Conservation (phyloP, 169 alveolate genomes). For the Cryptosporidium tyzzeri region DNA sequence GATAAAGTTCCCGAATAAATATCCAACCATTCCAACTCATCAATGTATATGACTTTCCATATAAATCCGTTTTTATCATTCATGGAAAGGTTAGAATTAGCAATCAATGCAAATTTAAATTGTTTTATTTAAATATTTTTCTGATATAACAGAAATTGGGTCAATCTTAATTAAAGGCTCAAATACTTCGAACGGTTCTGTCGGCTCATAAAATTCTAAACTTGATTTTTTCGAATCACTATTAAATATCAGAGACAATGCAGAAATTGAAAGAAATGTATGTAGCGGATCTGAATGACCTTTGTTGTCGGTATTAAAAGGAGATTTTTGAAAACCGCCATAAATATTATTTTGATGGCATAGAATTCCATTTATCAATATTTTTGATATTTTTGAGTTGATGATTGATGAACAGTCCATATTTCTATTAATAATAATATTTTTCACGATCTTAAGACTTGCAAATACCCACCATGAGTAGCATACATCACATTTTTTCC, state of each 20-base stretch:
- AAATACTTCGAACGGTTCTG: background rate
- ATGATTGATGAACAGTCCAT: constrained; percentile 14
- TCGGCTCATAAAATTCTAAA: background rate
- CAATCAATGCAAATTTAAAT: background rate
- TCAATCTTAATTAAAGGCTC: constrained; percentile 22
- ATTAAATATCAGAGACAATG: constrained; percentile 59
- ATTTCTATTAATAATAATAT: background rate
- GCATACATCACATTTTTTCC: constrained; percentile 80
- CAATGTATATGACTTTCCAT: constrained; percentile 33
- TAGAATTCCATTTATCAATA: constrained; percentile 26
- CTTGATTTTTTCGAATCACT: background rate
- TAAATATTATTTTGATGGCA: constrained; percentile 33
- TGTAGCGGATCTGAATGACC: constrained; percentile 80
- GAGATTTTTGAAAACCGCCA: constrained; percentile 72
- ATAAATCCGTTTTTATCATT: constrained; percentile 5
- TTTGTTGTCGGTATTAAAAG: constrained; percentile 51
- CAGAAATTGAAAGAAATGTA: constrained; percentile 81
- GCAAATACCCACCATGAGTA: constrained; percentile 82
- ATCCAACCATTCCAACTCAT: constrained; percentile 54
- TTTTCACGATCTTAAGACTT: constrained; percentile 75
- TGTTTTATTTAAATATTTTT: background rate
- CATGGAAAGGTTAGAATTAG: background rate
- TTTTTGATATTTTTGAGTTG: background rate
- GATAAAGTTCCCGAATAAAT: constrained; percentile 28
- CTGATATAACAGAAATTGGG: constrained; percentile 32